Base-by-base conservation (phyloP, 257 asterid species). In the Oldenlandia corymbosa region DNA sequence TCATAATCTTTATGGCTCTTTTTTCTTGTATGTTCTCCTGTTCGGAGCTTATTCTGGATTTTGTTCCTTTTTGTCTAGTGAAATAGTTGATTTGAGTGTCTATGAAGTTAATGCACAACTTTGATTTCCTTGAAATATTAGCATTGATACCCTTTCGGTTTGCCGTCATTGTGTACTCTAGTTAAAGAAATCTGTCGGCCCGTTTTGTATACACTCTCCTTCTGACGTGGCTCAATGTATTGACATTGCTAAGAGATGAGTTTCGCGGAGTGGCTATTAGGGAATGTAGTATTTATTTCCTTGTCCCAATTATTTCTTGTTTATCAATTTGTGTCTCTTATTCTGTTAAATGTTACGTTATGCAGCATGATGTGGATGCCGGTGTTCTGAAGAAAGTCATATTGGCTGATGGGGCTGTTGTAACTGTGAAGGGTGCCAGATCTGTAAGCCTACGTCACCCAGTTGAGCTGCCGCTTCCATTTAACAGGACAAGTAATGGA, bases 391-490 rank as follows among this genome's bases (percentile, higher is more conserved):
- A 83, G 80, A 87, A 92, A 75, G 97, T 92, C 48, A 79, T 90
- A 49, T 65, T 93, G 73, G 95, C 94, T 14, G 97, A 93, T 42
- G 99, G 97, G 7, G 96, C 97, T 2, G 95, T 87, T 32, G 95
- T 93, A 71, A 93, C 97, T 0, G 88, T 93, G 4, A 93, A 85
- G 81, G 97, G 99, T 68, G 99, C 99, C 50, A 77, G 95, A 73
- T 93, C 97, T 31, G 97, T 93, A n/a, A 85, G 95, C 83, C 57
- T 93, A 32, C 94, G 96, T 4, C 94, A 87, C 53, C 92, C 99
- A 10, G 60, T 93, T 32, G 90, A 87, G 77, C 87, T 93, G 37
- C 94, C 97, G 3, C 94, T 93, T 46, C 97, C 99, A 27, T 74
- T 93, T 10, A 93, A 93, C 52, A 79, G 81, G 62, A 78, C 95